Percentiles rank a stretch among this genome's conserved stretches.
phyloP scores from a whole-genome alignment of 2,329 filamentous ascomycete genomes.

The Fusarium metavorans region DNA sequence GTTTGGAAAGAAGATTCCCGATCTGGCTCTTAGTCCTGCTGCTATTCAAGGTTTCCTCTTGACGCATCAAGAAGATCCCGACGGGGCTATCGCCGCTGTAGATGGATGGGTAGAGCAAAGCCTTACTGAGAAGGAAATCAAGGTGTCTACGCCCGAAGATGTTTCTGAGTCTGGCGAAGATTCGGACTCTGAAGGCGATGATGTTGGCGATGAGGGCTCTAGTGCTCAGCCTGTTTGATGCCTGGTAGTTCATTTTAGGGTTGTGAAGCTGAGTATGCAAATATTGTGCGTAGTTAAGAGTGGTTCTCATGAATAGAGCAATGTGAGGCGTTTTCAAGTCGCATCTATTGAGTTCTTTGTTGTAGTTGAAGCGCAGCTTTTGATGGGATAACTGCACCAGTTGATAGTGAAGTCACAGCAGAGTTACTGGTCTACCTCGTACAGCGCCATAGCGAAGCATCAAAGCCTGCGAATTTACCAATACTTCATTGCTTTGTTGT shows the following conservation, averaged over 20 bases:
- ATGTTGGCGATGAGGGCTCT: neutral
- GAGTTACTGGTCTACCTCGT: neutral
- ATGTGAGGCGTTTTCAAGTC: neutral
- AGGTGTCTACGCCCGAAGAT: neutral
- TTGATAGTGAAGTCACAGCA: neutral
- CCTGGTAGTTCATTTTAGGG: neutral
- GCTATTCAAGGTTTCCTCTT: conserved; percentile 35
- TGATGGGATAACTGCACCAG: no score
- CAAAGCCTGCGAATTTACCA: neutral
- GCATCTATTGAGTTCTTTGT: no score
- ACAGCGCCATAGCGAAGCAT: neutral
- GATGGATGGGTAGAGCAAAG: neutral
- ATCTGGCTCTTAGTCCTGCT: conserved; percentile 26
- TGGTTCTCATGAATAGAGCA: neutral
- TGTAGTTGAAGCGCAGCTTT: no score
- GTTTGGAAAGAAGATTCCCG: conserved; percentile 21
- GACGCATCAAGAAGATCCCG: conserved; percentile 17
- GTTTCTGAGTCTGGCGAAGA: neutral
- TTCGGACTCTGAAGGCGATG: neutral
- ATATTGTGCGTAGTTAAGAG: neutral
- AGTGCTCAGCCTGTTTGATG: neutral
- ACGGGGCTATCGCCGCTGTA: conserved; percentile 10
- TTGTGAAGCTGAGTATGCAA: neutral
- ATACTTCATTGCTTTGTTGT: neutral
- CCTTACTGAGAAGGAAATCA: neutral